Evolutionary conservation across 208 protist species (phyloP), one percentile per base, ranked within the genome.

Genomic region (Tetramitus jugosus): DNA sequence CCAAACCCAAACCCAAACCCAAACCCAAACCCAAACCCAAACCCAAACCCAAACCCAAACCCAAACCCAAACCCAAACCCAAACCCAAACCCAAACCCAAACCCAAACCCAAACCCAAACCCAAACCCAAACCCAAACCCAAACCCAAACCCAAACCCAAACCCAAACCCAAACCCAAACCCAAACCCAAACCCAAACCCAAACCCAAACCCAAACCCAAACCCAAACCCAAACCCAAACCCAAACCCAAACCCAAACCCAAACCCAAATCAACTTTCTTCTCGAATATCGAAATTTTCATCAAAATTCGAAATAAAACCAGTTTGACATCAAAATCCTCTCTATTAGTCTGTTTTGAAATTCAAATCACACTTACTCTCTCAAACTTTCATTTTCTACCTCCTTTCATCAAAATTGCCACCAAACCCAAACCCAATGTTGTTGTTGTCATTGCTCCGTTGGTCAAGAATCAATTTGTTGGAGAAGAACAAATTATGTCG

Each of bases 21-120:
- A 82, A 82, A 76, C 80, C 80, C 81, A 82, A 82, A 76, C 80
- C 80, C 81, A 82, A 82, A 76, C 80, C 80, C 81, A 82, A 82
- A 56, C 80, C 80, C 61, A 78, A 82, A 17, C 80, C 80, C 61
- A 78, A 82, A 17, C 80, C 80, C 61, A 78, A 82, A 17, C 80
- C 80, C 61, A 78, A 82, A 76, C 80, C 80, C 81, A 82, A 82
- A 76, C 77, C 81, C 83, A 84, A 83, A 79, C 81, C 81, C 83
- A 80, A 79, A 67, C 74, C 77, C 45, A 52, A 52, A 52, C 45
- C 45, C 45, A 52, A 52, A 52, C 45, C 45, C 45, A 52, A 82
- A 49, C 80, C 72, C 61, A 83, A 82, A 49, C 80, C 80, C 60
- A 81, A 82, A 82, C 80, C 80, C 46, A 45, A 82, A 82, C 80